Evolutionary conservation across 2,329 filamentous ascomycete species (phyloP).

Genomic region (Zymoseptoria passerinii): DNA sequence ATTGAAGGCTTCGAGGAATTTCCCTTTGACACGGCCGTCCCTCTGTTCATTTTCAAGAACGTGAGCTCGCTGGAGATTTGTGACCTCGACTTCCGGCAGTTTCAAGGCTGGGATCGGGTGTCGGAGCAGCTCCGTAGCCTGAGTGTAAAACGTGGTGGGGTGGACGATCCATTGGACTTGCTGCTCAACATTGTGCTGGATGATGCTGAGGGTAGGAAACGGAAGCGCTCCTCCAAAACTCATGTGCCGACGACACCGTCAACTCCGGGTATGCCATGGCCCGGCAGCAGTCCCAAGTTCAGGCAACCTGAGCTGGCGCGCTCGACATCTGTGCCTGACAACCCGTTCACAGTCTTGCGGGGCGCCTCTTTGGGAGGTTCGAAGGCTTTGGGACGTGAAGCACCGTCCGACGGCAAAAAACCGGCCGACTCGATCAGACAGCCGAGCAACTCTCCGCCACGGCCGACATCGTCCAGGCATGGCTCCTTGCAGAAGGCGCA

Average conservation of each 20-base stretch:
- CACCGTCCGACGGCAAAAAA: conserved; percentile 44
- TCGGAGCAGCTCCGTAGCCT: conserved; percentile 87
- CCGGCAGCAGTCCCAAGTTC: conserved; percentile 51
- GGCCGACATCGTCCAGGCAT: conserved; percentile 68
- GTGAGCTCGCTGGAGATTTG: conserved; percentile 86
- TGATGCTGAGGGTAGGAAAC: conserved; percentile 86
- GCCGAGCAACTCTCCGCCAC: conserved; percentile 72
- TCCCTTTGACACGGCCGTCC: conserved; percentile 93
- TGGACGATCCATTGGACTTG: conserved; percentile 85
- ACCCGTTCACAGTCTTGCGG: conserved; percentile 45
- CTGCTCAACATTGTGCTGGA: conserved; percentile 90
- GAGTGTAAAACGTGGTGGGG: conserved; percentile 74
- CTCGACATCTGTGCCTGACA: conserved; percentile 62
- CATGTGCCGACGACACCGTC: conserved; percentile 66
- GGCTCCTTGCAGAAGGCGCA: conserved; percentile 54
- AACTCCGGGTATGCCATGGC: conserved; percentile 49
- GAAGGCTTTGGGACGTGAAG: conserved; percentile 46
- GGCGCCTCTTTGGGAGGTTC: conserved; percentile 44
- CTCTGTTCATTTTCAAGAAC: conserved; percentile 96
- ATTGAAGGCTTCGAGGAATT: conserved; percentile 96
- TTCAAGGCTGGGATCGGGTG: conserved; percentile 92
- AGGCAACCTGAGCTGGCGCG: conserved; percentile 59
- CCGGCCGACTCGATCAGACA: conserved; percentile 38
- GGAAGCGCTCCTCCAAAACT: conserved; percentile 67
- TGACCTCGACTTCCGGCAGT: conserved; percentile 92